Base-by-base conservation (phyloP, 345 rosid species). In the Salix caprea region DNA sequence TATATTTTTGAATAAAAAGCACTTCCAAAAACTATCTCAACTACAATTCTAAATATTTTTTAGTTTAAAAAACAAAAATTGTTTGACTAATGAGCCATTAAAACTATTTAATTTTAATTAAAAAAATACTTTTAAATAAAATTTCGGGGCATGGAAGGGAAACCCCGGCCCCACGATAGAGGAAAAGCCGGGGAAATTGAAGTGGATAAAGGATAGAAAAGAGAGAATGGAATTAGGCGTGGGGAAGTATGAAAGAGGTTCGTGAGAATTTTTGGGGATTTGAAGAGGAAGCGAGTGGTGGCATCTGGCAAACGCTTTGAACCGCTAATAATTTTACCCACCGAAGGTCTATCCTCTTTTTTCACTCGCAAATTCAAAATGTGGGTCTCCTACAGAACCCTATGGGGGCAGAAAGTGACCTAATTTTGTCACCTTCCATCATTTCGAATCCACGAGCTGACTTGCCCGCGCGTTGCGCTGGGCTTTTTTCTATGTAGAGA, bases 291-390 rank as follows among this genome's bases (percentile, higher is more conserved):
- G 50, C 50, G 75, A 0, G 23, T 24, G 76, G 23, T 24, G 76
- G 30, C 8, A 48, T 69, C 74, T 60, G 28, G 37, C 39, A 12
- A 46, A 6, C 6, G 6, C 19, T 24, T 44, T 26, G 52, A 24
- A 32, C 65, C 56, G 61, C 65, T 68, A 26, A 79, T 79, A 68
- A 79, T 79, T 32, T 79, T 69, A 52, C 81, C 81, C 79, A 69
- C 54, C 34, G 23, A 60, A 48, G 23, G 6, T 54, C 21, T 21
- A 28, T 1, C 37, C 4, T 18, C 72, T 21, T 68, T 76, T 58
- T 18, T 36, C 37, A 16, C 72, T 39, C 72, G 11, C 61, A n/a
- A 46, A 39, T 42, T 69, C 74, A 69, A 69, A 76, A 60, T 69
- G 10, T 5, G 21, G 67, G 34, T 36, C 37, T 36, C 37, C 19